Evolutionary conservation across 345 rosid genomes (phyloP).

Genomic region (Angophora floribunda): DNA sequence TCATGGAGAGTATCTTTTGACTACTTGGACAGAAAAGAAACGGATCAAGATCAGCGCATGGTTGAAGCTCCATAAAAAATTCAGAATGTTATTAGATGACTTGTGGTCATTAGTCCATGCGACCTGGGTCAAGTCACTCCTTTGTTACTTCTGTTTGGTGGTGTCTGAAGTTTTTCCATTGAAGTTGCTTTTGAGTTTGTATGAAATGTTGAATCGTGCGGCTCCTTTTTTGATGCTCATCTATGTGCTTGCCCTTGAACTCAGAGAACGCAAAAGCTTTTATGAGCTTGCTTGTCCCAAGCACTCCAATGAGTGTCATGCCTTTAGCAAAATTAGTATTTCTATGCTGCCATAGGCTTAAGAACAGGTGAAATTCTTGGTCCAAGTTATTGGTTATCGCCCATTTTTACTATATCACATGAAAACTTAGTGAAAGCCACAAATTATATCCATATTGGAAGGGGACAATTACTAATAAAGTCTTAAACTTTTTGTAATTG

Average conservation of each 20-base stretch:
- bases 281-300: background rate
- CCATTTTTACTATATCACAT: background rate
- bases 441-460: too few species aligned
- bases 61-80: background rate
- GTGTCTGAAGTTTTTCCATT: background rate
- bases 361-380: background rate
- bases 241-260: background rate
- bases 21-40: background rate
- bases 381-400: background rate
- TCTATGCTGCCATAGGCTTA: background rate
- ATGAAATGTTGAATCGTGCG: background rate
- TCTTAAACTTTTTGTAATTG: too few species aligned
- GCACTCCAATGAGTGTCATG: background rate
- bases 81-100: background rate
- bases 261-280: background rate
- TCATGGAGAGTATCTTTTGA: background rate
- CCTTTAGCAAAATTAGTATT: too few species aligned
- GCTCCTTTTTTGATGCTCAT: background rate
- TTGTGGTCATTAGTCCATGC: background rate
- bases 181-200: background rate
- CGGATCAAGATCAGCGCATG: background rate
- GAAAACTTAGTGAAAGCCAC: background rate
- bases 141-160: background rate
- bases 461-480: too few species aligned
- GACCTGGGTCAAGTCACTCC: background rate